A percentile compares a stretch with the other conserved stretches of the same genome.
phyloP scores from a whole-genome alignment of 2,329 filamentous ascomycete genomes.

The Tolypocladium pustulatum region DNA sequence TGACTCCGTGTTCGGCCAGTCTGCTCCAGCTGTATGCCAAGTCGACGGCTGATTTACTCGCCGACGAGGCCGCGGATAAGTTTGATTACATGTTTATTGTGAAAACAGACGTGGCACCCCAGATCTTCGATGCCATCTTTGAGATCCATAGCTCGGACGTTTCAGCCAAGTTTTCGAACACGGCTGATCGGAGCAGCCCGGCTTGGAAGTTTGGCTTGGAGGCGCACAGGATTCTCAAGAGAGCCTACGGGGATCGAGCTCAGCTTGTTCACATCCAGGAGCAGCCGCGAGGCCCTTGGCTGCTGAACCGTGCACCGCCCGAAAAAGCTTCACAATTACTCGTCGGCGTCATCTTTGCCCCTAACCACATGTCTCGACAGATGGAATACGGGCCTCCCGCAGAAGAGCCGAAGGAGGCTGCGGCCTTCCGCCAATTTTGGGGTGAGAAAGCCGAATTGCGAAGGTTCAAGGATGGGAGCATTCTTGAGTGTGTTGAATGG shows the following conservation, averaged over 20 bases:
- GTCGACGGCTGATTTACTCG: conserved; percentile 63
- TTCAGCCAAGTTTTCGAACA: conserved; percentile 12
- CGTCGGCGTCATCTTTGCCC: conserved; percentile 63
- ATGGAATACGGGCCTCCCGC: conserved; percentile 84
- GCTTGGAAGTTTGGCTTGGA: conserved; percentile 39
- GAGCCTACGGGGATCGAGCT: conserved; percentile 66
- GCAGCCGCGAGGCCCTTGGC: conserved; percentile 20
- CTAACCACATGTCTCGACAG: conserved; percentile 58
- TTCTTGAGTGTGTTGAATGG: conserved; percentile 89
- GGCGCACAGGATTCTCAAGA: conserved; percentile 54
- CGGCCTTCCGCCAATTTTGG: conserved; percentile 84
- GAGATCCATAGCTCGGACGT: conserved; percentile 22
- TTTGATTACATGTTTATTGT: conserved; percentile 79
- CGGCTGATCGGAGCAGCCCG: conserved; percentile 30
- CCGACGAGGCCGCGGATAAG: conserved; percentile 63
- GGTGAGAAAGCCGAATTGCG: conserved; percentile 86
- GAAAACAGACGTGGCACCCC: conserved; percentile 41
- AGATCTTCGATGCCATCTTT: conserved; percentile 42
- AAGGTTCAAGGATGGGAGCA: conserved; percentile 90
- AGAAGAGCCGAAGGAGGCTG: conserved; percentile 74
- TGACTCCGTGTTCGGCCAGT: conserved; percentile 74
- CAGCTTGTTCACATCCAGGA: conserved; percentile 52
- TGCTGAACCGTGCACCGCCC: conserved; percentile 11
- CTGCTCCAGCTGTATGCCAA: conserved; percentile 65
- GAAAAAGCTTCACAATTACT: conserved; percentile 30